Conservation (phyloP, 495 filamentous ascomycete genomes). For the Xylaria grammica region DNA sequence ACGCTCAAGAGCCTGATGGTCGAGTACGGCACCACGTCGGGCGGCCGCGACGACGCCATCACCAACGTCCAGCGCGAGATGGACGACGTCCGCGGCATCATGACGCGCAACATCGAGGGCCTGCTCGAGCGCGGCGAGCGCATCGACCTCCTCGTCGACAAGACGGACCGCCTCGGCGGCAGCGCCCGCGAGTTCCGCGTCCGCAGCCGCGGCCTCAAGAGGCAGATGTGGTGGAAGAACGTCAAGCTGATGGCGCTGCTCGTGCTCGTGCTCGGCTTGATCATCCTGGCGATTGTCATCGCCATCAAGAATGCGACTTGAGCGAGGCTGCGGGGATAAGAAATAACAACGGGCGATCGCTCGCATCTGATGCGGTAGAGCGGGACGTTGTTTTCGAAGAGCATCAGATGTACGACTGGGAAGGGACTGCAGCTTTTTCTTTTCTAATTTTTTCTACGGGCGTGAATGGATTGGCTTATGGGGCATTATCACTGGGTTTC, state of each 20-base stretch:
- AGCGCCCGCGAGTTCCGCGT: constrained; percentile 88
- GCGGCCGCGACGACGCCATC: constrained; percentile 80
- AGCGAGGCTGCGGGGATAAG: neutral
- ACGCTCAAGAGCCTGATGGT: constrained; percentile 79
- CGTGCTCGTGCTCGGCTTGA: constrained; percentile 78
- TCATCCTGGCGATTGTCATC: constrained; percentile 62
- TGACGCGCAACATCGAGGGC: constrained; percentile 98
- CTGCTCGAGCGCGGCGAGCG: constrained; percentile 92
- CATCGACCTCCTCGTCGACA: constrained; percentile 94
- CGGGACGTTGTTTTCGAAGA: neutral
- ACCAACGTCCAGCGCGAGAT: constrained; percentile 84
- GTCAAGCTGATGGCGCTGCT: constrained; percentile 89
- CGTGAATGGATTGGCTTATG: neutral
- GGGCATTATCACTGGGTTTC: neutral
- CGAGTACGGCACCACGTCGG: constrained; percentile 78
- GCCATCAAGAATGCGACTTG: constrained; percentile 43
- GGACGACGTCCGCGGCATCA: constrained; percentile 90
- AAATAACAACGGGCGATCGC: neutral
- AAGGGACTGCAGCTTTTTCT: constrained; percentile 15
- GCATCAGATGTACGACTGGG: constrained; percentile 11
- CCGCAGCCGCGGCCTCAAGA: constrained; percentile 80
- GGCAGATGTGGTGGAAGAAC: constrained; percentile 99
- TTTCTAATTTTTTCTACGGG: constrained; percentile 11
- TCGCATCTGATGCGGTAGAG: no score
- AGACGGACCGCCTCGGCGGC: constrained; percentile 89